Evolutionary conservation across 257 asterid genomes (phyloP), one percentile per base, ranked within the genome.

Genomic region (Salvia splendens): DNA sequence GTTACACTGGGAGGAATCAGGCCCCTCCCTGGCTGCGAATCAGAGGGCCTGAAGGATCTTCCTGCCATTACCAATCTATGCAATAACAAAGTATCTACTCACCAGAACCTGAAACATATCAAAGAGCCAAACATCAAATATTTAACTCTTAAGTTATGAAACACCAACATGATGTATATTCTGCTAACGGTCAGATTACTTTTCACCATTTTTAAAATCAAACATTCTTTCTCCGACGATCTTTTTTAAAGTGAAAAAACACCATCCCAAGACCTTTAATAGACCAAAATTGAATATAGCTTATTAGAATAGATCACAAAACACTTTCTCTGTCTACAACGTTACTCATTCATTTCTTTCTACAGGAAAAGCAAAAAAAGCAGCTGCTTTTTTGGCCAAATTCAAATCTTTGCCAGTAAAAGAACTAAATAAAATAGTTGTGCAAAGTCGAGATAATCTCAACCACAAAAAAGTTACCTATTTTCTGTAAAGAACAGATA

Each of bases 1-100:
- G 91, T 93, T 68, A 93, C 97, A 0, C 69, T 32, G 3, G 83
- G 91, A 42, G 85, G 83, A 12, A 67, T 68, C 7, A 82, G 64
- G 12, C 76, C 76, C 47, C 85, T 79, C 58, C 84, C 87, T 6
- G 38, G 49, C 40, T 79, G 86, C 8, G 83, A 60, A 60, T 79
- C 91, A 5, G 86, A 53, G 30, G 67, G 68, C 41, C 76, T 79
- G 76, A 79, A 87, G 36, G 92, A 74, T 76, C 95, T 82, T 73
- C 83, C 87, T n/a, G 88, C 86, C 97, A 90, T 86, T 57, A 47
- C 48, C 33, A 32, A 64, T 61, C 59, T 8, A 73, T 35, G 46
- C 70, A 74, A 67, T 46, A 54, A 33, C 36, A 67, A 63, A 45
- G 54, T 74, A 55, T 71, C 15, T 61, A 60, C 32, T 68, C 82